These are phyloP conservation scores for Tuctoria greenei DNA, from an alignment of 176 grass and related monocot species.

Conservation along the genomic window DNA sequence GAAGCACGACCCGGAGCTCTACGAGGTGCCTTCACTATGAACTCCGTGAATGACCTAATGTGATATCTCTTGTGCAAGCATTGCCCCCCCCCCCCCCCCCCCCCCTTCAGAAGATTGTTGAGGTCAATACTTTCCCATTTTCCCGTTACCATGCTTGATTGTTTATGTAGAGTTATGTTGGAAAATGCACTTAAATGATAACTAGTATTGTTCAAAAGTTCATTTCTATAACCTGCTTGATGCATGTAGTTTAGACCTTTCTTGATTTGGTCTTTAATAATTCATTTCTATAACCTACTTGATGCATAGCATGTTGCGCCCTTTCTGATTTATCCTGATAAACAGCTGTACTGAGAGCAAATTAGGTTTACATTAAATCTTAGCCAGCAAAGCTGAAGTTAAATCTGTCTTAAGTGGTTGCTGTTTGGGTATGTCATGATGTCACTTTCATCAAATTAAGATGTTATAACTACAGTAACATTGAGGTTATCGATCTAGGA, in stretches of 20 bases:
- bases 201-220: no score
- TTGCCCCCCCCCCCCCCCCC: no score
- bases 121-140: constrained; percentile 54
- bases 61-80: constrained; percentile 75
- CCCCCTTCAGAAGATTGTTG: constrained; percentile 80
- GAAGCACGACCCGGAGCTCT: no score
- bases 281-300: constrained; percentile 9
- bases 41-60: constrained; percentile 85
- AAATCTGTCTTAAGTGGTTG: neutral
- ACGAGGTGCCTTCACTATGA: constrained; percentile 96
- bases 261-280: no score
- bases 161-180: neutral
- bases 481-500: no score
- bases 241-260: no score
- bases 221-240: no score
- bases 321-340: neutral
- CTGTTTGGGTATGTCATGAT: no score
- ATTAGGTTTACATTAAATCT: neutral
- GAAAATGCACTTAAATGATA: neutral
- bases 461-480: neutral
- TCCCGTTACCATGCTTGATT: constrained; percentile 7
- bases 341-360: neutral
- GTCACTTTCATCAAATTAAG: neutral
- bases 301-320: neutral
- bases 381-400: neutral